phyloP scores from a whole-genome alignment of 2,329 filamentous ascomycete species.

The Lachnellula occidentalis region DNA sequence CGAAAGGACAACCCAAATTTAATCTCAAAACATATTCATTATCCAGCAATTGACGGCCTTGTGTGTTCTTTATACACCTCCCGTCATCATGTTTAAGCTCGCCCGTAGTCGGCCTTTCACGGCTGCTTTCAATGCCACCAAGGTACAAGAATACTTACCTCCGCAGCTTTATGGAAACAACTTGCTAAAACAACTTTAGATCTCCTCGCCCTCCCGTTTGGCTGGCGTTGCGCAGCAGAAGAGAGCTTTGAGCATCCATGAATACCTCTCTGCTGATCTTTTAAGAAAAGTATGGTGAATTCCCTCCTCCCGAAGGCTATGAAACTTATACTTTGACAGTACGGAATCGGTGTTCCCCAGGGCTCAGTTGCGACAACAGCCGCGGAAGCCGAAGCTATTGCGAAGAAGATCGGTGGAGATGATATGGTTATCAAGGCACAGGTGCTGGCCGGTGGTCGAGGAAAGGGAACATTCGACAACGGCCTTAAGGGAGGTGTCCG shows the following conservation, averaged over 20 bases:
- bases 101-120: constrained; percentile 76
- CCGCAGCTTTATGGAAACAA: constrained; percentile 15
- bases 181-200: constrained; percentile 33
- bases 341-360: constrained; percentile 89
- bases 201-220: constrained; percentile 47
- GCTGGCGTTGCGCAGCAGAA: constrained; percentile 69
- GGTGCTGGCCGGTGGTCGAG: constrained; percentile 93
- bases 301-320: constrained; percentile 13
- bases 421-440: constrained; percentile 99
- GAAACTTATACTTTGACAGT: constrained; percentile 49
- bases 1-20: constrained; percentile 17
- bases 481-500: constrained; percentile 97
- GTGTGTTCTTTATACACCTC: constrained; percentile 18
- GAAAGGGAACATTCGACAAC: constrained; percentile 97
- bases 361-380: constrained; percentile 78
- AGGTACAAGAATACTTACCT: constrained; percentile 45
- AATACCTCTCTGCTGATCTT: constrained; percentile 93
- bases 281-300: constrained; percentile 57
- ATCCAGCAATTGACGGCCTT: constrained; percentile 24
- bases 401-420: constrained; percentile 84
- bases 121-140: constrained; percentile 71
- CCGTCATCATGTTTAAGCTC: constrained; percentile 75
- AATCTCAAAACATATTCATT: constrained; percentile 13
- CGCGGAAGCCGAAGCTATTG: constrained; percentile 85
- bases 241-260: constrained; percentile 92